Percentiles rank a stretch among this genome's conserved stretches.
phyloP scores from a whole-genome alignment of 495 filamentous ascomycete genomes.

The Usnea hakonensis region DNA sequence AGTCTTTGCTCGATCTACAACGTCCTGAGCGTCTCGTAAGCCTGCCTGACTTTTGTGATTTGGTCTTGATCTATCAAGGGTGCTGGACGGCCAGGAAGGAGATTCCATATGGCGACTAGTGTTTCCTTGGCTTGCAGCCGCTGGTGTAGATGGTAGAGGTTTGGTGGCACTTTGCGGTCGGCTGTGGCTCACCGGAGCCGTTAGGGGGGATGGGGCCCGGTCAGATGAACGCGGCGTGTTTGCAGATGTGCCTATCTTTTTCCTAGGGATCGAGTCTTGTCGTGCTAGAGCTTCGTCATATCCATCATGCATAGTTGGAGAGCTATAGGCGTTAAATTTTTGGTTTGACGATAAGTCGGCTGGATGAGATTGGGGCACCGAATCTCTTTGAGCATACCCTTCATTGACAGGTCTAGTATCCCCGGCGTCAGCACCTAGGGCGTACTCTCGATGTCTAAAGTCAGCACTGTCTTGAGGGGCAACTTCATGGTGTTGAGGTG shows the following conservation, averaged over 20 bases:
- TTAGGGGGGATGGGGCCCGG: background rate
- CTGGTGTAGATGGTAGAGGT: conserved; percentile 8
- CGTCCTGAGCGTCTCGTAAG: conserved; percentile 19
- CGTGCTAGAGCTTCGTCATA: conserved; percentile 6
- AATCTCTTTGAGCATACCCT: background rate
- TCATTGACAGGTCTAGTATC: background rate
- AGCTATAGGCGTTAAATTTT: background rate
- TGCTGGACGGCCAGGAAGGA: conserved; percentile 11
- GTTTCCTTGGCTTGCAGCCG: background rate
- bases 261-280: conserved; percentile 16
- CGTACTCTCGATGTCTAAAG: background rate
- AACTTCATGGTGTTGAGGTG: background rate
- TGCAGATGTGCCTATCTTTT: conserved; percentile 13
- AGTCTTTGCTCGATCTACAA: conserved; percentile 18
- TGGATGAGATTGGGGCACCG: background rate
- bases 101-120: background rate
- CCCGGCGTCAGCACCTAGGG: background rate
- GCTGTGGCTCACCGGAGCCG: background rate
- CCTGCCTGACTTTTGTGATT: background rate
- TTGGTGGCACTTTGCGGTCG: conserved; percentile 7
- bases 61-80: background rate
- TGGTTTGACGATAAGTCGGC: background rate
- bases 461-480: background rate
- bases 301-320: background rate
- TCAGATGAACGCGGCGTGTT: conserved; percentile 1